Percentiles rank a stretch among this genome's conserved stretches.
These are phyloP conservation scores for Kurtzmaniella quercitrusa DNA, from an alignment of 1,139 yeast species.

Conservation along the genomic window DNA sequence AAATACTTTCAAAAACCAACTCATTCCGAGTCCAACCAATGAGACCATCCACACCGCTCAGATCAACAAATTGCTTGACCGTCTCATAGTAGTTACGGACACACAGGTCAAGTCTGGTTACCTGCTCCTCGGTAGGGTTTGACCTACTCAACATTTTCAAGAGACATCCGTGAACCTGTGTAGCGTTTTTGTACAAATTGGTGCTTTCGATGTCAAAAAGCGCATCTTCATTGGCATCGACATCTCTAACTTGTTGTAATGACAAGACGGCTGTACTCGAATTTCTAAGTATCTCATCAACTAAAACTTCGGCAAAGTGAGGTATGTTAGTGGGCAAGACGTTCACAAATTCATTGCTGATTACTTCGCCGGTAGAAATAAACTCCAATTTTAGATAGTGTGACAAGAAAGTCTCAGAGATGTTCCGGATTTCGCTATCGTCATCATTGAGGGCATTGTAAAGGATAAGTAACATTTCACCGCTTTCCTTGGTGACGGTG, in stretches of 20 bases:
- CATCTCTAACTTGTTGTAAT: neutral
- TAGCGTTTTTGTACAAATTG: slow-evolving; percentile 26
- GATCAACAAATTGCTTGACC: slow-evolving; percentile 4
- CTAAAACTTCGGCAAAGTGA: neutral
- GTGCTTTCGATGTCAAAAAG: slow-evolving; percentile 31
- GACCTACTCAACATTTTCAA: neutral
- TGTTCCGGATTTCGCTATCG: slow-evolving; percentile 45
- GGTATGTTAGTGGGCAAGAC: neutral
- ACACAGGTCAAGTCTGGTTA: neutral
- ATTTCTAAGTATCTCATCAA: neutral
- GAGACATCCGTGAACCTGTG: slow-evolving; percentile 7
- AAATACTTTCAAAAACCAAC: slow-evolving; percentile 10
- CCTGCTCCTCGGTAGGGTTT: no score
- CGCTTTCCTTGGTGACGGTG: neutral
- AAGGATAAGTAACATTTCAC: slow-evolving; percentile 20
- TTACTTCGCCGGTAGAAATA: neutral
- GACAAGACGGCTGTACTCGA: neutral
- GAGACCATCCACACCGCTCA: slow-evolving; percentile 12
- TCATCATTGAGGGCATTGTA: slow-evolving; percentile 54
- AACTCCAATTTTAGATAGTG: slow-evolving; percentile 16
- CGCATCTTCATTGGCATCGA: slow-evolving; percentile 6
- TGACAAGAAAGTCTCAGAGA: slow-evolving; percentile 32
- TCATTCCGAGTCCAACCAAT: slow-evolving; percentile 21
- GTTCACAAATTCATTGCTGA: neutral
- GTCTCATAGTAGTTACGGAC: slow-evolving; percentile 3